Evolutionary conservation across 148 eudicot genomes (phyloP).

Genomic region (Fagopyrum tataricum): DNA sequence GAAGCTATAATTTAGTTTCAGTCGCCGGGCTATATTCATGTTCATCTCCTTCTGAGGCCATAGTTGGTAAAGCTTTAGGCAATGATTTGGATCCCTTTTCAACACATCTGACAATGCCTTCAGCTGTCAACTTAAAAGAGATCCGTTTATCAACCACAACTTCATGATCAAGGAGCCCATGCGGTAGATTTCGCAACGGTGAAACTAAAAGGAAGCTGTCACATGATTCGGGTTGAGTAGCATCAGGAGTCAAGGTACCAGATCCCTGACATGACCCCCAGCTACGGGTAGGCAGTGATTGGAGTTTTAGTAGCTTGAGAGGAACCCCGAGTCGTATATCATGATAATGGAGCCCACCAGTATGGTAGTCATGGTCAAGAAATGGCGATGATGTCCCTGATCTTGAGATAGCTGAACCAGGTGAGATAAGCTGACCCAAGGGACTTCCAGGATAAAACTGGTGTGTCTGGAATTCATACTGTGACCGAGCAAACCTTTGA

Average conservation of each 20-base stretch:
- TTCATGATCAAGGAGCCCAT: constrained; percentile 35
- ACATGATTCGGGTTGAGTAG: constrained; percentile 33
- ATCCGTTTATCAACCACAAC: constrained; percentile 47
- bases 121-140: constrained; percentile 79
- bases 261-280: constrained; percentile 70
- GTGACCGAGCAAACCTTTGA: constrained; percentile 37
- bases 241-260: constrained; percentile 69
- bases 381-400: constrained; percentile 94
- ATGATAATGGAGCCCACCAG: constrained; percentile 43
- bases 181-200: constrained; percentile 26
- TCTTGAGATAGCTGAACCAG: constrained; percentile 72
- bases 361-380: constrained; percentile 41
- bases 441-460: constrained; percentile 86
- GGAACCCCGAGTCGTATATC: constrained; percentile 44
- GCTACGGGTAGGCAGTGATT: constrained; percentile 32
- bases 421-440: constrained; percentile 80
- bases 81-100: constrained; percentile 51
- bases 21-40: constrained; percentile 16
- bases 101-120: constrained; percentile 78
- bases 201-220: constrained; percentile 31
- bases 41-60: constrained; percentile 17
- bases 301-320: constrained; percentile 51
- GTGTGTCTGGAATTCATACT: constrained; percentile 77
- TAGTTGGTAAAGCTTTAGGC: constrained; percentile 30
- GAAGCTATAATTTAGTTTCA: constrained; percentile 10